Evolutionary conservation across 1,284 basidiomycete species (phyloP), one percentile per base, ranked within the genome.

Genomic region (Tetrapyrgos nigripes): DNA sequence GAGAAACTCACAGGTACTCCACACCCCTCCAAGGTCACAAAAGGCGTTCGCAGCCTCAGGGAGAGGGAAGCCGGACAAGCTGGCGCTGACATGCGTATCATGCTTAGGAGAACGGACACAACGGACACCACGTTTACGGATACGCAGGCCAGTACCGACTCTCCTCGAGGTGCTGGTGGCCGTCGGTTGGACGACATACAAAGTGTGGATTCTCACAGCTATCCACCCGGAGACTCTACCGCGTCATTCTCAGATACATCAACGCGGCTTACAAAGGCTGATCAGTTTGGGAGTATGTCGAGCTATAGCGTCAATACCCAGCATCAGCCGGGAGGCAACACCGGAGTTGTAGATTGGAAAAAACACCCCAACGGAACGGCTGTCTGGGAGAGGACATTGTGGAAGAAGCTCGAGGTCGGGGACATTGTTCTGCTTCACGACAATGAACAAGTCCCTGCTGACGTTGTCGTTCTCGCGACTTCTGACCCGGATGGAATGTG

Each of bases 381-480:
- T 1, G 82, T 85, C 27, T 98, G 96, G 96, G 96, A 98, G 71
- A 82, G 96, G 58, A 98, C 97, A 3, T 79, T 98, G 1, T 99
- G 97, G 97, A 98, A 98, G 81, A 98, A 98, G 79, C 82, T 99
- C 50, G 95, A 97, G 73, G 96, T 98, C 4, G 97, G 97, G n/a
- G 97, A 98, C 71, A 77, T 98, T 24, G 93, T 99, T 24, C 77
- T 98, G 1, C 79, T 98, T 26, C 82, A 91, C 55, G 94, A 98
- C 69, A 93, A 98, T 72, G 97, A 98, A 60, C 95, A 97, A 75
- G 90, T 98, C 6, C 96, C 97, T 0, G 97, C 97, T 6, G 96
- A 99, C 70, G 89, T 98, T 59, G 83, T 97, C 58, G 91, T 98
- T 0, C 84, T 98, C 17, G 90, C 90, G 21, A 93, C 94, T 0